Conservation (phyloP, 208 protist species). For the Wallacemonas sp. region DNA sequence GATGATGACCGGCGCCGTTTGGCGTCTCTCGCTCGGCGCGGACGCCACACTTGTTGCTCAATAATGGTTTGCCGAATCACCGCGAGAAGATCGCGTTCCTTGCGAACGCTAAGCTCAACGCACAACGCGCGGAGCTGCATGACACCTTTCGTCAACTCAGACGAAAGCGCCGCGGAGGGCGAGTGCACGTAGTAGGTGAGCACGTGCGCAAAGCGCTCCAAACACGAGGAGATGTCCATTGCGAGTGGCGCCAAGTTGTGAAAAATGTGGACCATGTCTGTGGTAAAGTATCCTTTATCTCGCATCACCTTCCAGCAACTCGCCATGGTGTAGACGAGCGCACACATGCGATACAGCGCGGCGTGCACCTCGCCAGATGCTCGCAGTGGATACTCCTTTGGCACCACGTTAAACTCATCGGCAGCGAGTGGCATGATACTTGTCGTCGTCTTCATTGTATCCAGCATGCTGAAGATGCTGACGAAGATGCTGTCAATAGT, state of each 20-base stretch:
- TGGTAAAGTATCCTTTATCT: slow-evolving; percentile 76
- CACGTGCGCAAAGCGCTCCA: slow-evolving; percentile 56
- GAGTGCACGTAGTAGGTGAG: slow-evolving; percentile 54
- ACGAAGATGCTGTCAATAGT: slow-evolving; percentile 39
- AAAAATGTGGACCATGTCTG: slow-evolving; percentile 59
- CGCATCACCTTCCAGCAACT: slow-evolving; percentile 80
- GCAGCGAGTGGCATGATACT: slow-evolving; percentile 63
- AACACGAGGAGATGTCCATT: slow-evolving; percentile 45
- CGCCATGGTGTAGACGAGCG: slow-evolving; percentile 70
- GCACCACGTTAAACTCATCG: slow-evolving; percentile 63
- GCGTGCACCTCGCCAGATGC: slow-evolving; percentile 64
- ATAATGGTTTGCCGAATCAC: slow-evolving; percentile 44
- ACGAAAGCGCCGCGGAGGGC: slow-evolving; percentile 44
- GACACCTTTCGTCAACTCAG: slow-evolving; percentile 55
- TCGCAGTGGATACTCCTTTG: slow-evolving; percentile 53
- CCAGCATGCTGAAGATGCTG: slow-evolving; percentile 42
- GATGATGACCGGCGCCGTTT: background rate
- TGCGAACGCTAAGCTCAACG: slow-evolving; percentile 46
- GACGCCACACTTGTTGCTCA: slow-evolving; percentile 31
- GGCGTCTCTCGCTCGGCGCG: background rate
- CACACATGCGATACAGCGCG: slow-evolving; percentile 65
- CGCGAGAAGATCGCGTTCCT: slow-evolving; percentile 52
- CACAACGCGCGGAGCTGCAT: slow-evolving; percentile 68
- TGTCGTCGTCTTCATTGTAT: slow-evolving; percentile 45
- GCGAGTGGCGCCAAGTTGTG: slow-evolving; percentile 62